phyloP scores from a whole-genome alignment of 257 asterid genomes.

The Thymus quinquecostatus region DNA sequence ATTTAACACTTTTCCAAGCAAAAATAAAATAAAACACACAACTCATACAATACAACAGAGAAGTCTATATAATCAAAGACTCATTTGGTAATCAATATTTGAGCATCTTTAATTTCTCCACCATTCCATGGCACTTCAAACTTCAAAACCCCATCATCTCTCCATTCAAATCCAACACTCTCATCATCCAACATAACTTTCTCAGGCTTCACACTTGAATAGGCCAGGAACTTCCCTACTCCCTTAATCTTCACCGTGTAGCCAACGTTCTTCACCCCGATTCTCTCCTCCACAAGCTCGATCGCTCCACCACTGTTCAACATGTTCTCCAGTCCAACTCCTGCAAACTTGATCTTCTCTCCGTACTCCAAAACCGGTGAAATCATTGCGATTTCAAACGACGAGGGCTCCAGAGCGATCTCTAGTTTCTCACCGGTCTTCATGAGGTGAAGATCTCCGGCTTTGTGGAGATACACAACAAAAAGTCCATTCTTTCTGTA shows the following conservation, averaged over 20 bases:
- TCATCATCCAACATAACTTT: constrained; percentile 34
- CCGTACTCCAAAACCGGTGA: constrained; percentile 30
- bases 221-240: constrained; percentile 46
- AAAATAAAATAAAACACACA: background rate
- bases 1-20: too few relatives aligned
- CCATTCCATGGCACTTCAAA: constrained; percentile 47
- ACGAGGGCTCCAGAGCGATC: constrained; percentile 37
- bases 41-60: background rate
- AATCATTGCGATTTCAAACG: constrained; percentile 38
- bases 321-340: constrained; percentile 47
- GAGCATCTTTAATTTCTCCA: constrained; percentile 34
- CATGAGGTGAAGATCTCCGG: constrained; percentile 34
- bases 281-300: constrained; percentile 24
- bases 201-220: constrained; percentile 43
- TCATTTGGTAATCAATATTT: constrained; percentile 29
- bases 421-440: constrained; percentile 27
- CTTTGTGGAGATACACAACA: constrained; percentile 41
- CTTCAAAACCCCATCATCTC: constrained; percentile 34
- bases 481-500: constrained; percentile 25
- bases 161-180: constrained; percentile 41
- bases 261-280: constrained; percentile 9
- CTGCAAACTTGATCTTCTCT: constrained; percentile 34
- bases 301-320: constrained; percentile 47
- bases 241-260: constrained; percentile 38
- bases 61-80: background rate